These are phyloP conservation scores for Cyclospora cayetanensis DNA, from an alignment of 169 alveolate genomes.

Conservation along the genomic window DNA sequence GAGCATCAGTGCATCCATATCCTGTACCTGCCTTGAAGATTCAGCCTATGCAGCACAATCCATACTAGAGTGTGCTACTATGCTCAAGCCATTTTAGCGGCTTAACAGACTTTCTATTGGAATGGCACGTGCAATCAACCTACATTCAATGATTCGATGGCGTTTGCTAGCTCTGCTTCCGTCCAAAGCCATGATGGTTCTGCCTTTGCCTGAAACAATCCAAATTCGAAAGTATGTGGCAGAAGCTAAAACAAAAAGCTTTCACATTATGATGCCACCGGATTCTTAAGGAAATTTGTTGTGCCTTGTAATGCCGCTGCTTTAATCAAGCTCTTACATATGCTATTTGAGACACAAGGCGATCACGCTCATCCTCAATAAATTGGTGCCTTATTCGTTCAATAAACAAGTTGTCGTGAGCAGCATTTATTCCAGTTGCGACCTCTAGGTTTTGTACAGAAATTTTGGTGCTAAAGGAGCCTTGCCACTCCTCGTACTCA, in stretches of 20 bases:
- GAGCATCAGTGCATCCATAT: not conserved
- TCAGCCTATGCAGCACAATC: too few species aligned
- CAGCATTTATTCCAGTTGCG: not conserved
- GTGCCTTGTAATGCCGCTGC: too few species aligned
- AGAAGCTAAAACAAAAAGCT: too few species aligned
- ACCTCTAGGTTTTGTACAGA: not conserved
- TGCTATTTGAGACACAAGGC: conserved; percentile 14
- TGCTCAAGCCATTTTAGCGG: too few species aligned
- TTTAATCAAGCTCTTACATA: not conserved
- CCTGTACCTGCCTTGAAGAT: not conserved
- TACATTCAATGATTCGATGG: conserved; percentile 30
- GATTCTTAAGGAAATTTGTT: too few species aligned
- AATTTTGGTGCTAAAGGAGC: conserved; percentile 5
- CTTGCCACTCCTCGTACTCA: conserved; percentile 2
- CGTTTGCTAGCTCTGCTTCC: not conserved
- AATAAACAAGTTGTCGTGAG: not conserved
- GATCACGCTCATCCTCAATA: conserved; percentile 33
- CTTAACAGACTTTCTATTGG: too few species aligned
- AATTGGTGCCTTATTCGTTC: conserved; percentile 9
- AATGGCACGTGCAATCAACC: not conserved
- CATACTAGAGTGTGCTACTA: too few species aligned
- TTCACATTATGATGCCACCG: not conserved
- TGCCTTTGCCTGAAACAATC: not conserved
- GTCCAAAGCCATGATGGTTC: not conserved
- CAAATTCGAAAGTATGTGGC: not conserved